Evolutionary conservation across 805 yeast species (phyloP), one percentile per base, ranked within the genome.

Genomic region (Nakazawaea laoshanensis): DNA sequence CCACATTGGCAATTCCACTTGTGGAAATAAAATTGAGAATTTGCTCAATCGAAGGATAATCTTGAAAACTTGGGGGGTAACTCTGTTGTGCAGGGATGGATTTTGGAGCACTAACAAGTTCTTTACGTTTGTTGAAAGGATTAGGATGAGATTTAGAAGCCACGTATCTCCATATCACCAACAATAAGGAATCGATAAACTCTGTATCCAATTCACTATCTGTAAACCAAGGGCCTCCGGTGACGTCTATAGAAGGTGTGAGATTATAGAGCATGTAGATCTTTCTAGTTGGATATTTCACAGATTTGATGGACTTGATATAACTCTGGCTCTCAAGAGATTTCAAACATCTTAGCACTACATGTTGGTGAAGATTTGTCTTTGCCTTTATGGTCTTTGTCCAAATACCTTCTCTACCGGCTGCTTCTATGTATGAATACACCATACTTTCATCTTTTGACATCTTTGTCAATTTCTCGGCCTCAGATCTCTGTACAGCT

Each of bases 201-300:
- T 89, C 97, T 3, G 86, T 77, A 52, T 92, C 98, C 37, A 92
- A 65, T 55, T 92, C 97, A 22, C 88, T 77, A 52, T 92, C 98
- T 0, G 96, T 87, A 52, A 88, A 92, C 98, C 98, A 92, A 4
- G 97, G 97, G 4, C 98, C 98, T 42, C 98, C 98, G 0, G 97
- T 92, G 24, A 92, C 92, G 44, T 89, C 97, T 20, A 85, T 78
- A 3, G 94, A 81, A 4, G 98, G 98, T 52, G 87, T 95, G 43
- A 92, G 62, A 49, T 85, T 78, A 52, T 88, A 89, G 34, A 92
- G 66, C 97, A 92, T 92, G 57, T 89, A 94, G 21, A 92, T 89
- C 50, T 92, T 92, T 43, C 98, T 70, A 1, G 96, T 89, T 10
- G 97, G 96, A 54, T 73, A 53, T 38, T 84, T 89, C 20, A 92